These are phyloP conservation scores for Amphicarpaea edgeworthii DNA, from an alignment of 306 rosid genomes.

Conservation along the genomic window DNA sequence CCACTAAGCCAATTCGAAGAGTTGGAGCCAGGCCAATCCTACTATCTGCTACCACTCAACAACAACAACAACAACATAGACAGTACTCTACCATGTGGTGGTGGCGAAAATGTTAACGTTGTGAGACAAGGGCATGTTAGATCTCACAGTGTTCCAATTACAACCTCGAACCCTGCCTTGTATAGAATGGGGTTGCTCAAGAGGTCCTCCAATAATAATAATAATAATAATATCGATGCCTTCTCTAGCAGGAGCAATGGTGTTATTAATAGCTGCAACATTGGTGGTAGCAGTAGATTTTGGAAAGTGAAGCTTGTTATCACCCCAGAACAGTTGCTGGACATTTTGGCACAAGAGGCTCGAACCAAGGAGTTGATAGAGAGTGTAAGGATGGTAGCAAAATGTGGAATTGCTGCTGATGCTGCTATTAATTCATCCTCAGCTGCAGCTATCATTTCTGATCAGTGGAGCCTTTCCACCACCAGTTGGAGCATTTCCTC, in stretches of 20 bases:
- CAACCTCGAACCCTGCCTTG: constrained; percentile 52
- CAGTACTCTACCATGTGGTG: background rate
- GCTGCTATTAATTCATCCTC: constrained; percentile 48
- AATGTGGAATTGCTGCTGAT: constrained; percentile 56
- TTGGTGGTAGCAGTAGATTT: constrained; percentile 48
- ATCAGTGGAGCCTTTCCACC: constrained; percentile 78
- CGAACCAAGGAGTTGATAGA: constrained; percentile 76
- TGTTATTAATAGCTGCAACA: background rate
- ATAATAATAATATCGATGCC: constrained; percentile 43
- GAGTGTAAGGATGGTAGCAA: constrained; percentile 81
- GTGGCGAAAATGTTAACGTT: constrained; percentile 11
- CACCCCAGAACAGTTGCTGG: constrained; percentile 67
- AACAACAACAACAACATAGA: background rate
- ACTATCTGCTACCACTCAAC: constrained; percentile 70
- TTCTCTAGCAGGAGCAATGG: constrained; percentile 51
- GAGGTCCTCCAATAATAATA: constrained; percentile 51
- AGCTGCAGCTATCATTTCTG: constrained; percentile 57
- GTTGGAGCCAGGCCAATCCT: constrained; percentile 67
- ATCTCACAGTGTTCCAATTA: constrained; percentile 71
- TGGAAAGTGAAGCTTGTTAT: constrained; percentile 93
- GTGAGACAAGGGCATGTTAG: constrained; percentile 74
- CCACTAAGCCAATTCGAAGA: constrained; percentile 65
- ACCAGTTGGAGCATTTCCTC: constrained; percentile 68
- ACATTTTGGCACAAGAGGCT: constrained; percentile 76
- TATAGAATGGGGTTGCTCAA: constrained; percentile 64